Percentiles rank a stretch among this genome's conserved stretches.
Conservation (phyloP, 2,329 filamentous ascomycete genomes). For the Thelonectria blattea region DNA sequence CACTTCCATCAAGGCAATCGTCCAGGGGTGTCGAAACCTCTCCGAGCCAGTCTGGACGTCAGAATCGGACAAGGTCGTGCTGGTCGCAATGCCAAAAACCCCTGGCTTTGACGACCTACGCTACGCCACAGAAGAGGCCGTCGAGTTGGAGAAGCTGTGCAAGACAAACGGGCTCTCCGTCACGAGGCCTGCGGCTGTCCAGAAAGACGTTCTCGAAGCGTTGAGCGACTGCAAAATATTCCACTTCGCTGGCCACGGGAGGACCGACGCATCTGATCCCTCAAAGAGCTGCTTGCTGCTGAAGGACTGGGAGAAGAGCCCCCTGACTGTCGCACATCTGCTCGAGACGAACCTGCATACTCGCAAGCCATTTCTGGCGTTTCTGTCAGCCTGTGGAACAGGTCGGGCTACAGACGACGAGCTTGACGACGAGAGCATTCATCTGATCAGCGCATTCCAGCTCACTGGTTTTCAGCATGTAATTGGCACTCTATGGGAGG, state of each 20-base stretch:
- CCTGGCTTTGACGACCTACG: too few species aligned
- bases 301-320: constrained; percentile 1
- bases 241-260: constrained; percentile 11
- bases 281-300: not conserved
- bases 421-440: not conserved
- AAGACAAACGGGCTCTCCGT: too few species aligned
- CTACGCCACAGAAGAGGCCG: too few species aligned
- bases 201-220: too few species aligned
- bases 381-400: constrained; percentile 6
- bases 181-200: too few species aligned
- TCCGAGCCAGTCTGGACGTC: too few species aligned
- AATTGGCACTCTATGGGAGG: not conserved
- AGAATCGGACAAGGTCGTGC: too few species aligned
- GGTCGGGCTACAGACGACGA: not conserved
- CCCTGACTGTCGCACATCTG: not conserved
- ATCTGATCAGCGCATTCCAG: not conserved
- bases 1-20: too few species aligned
- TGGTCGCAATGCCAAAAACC: too few species aligned
- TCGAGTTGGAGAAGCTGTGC: too few species aligned
- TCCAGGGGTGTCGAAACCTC: too few species aligned
- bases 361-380: constrained; percentile 1
- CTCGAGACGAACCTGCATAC: not conserved
- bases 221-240: too few species aligned
- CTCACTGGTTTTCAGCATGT: not conserved
- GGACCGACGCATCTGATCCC: not conserved